phyloP scores from a whole-genome alignment of 345 rosid species.

The Leavenworthia alabamica region DNA sequence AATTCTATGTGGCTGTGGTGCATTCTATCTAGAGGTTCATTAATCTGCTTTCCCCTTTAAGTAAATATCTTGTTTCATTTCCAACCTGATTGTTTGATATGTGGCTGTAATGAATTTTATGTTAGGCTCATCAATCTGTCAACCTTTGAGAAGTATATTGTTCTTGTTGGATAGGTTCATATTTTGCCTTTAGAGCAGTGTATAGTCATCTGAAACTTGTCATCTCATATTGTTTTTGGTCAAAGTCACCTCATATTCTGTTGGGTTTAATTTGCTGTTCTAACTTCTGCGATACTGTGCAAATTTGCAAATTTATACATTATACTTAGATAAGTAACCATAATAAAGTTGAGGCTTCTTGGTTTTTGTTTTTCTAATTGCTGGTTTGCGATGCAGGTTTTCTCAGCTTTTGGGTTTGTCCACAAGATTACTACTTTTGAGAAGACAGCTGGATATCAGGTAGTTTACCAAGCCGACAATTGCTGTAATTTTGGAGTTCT shows the following conservation, averaged over 20 bases:
- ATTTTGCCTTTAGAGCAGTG: conserved; percentile 10
- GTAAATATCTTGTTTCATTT: neutral
- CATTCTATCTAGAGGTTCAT: conserved; percentile 2
- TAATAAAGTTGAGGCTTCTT: neutral
- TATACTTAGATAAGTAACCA: neutral
- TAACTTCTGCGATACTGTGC: neutral
- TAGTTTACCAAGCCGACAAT: conserved; percentile 10
- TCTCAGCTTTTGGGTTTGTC: conserved; percentile 98
- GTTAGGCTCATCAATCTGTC: neutral
- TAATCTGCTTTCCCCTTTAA: neutral
- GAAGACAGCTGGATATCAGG: conserved; percentile 99
- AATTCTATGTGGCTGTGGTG: neutral
- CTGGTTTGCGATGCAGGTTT: conserved; percentile 61
- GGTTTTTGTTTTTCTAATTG: conserved; percentile 21
- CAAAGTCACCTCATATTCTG: neutral
- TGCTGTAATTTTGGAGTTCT: conserved; percentile 1
- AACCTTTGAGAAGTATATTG: neutral
- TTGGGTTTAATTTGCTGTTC: neutral
- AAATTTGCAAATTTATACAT: neutral
- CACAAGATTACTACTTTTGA: conserved; percentile 98
- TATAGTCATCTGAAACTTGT: neutral
- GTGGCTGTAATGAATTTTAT: neutral
- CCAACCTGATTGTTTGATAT: neutral
- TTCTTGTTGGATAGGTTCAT: neutral
- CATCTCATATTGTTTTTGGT: conserved; percentile 4